These are phyloP conservation scores for Pseudocercospora cruenta DNA, from an alignment of 2,329 filamentous ascomycete species.

Conservation along the genomic window DNA sequence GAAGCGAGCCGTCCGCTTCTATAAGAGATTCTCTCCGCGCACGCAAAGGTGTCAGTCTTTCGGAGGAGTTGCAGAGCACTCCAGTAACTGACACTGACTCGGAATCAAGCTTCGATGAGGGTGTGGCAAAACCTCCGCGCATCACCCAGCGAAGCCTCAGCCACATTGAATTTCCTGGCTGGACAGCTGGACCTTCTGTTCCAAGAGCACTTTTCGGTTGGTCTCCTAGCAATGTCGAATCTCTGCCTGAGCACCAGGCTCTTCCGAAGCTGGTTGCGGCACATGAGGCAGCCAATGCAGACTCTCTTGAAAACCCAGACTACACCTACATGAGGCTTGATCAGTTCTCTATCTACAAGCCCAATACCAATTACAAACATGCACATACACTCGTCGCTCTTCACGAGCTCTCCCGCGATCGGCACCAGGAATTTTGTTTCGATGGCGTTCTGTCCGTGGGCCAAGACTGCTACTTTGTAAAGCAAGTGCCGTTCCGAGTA, in stretches of 20 bases:
- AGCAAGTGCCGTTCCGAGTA: conserved; percentile 58
- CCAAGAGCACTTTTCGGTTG: conserved; percentile 22
- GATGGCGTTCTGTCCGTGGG: conserved; percentile 63
- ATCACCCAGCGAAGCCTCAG: not conserved
- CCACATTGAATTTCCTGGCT: conserved; percentile 5
- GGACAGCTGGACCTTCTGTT: conserved; percentile 11
- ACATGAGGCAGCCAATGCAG: conserved; percentile 1
- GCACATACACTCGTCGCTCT: conserved; percentile 21
- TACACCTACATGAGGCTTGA: conserved; percentile 22
- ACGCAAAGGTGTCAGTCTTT: not conserved
- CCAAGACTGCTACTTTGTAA: conserved; percentile 53
- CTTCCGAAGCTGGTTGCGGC: conserved; percentile 9
- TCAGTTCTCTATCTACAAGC: conserved; percentile 27
- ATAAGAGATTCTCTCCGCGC: not conserved
- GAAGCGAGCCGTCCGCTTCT: not conserved
- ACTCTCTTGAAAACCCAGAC: conserved; percentile 10
- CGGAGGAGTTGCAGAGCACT: not conserved
- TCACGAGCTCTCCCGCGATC: conserved; percentile 19
- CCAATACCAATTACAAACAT: conserved; percentile 6
- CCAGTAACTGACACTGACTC: not conserved
- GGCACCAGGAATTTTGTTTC: conserved; percentile 52
- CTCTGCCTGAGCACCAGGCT: conserved; percentile 13
- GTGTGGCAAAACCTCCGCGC: not conserved
- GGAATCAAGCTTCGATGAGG: not conserved
- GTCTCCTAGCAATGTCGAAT: not conserved